Conservation (phyloP, 2,329 filamentous ascomycete species). For the Pochonia chlamydosporia region DNA sequence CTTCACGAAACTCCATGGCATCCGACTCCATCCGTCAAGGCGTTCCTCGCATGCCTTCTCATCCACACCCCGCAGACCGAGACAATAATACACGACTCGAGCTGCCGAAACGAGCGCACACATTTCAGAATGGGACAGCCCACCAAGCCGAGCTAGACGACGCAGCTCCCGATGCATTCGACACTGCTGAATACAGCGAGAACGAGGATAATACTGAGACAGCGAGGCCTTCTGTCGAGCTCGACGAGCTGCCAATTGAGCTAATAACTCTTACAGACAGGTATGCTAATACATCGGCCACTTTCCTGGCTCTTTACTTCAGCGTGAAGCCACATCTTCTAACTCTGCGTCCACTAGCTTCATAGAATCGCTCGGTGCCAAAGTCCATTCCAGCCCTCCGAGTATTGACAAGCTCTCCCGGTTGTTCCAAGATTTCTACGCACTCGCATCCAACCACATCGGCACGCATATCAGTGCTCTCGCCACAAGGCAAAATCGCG, state of each 20-base stretch:
- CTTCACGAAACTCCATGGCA: slow-evolving; percentile 23
- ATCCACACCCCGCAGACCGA: slow-evolving; percentile 18
- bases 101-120: slow-evolving; percentile 39
- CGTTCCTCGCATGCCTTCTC: slow-evolving; percentile 24
- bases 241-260: slow-evolving; percentile 91
- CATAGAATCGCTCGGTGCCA: slow-evolving; percentile 81
- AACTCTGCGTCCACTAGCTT: slow-evolving; percentile 51
- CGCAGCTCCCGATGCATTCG: slow-evolving; percentile 41
- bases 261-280: slow-evolving; percentile 84
- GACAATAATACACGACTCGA: slow-evolving; percentile 25
- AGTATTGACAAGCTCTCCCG: slow-evolving; percentile 75
- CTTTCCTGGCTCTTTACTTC: background rate
- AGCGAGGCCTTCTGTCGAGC: slow-evolving; percentile 57
- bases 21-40: slow-evolving; percentile 23
- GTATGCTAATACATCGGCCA: slow-evolving; percentile 37
- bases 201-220: slow-evolving; percentile 41
- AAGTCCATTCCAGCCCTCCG: slow-evolving; percentile 77
- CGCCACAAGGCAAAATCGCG: slow-evolving; percentile 67
- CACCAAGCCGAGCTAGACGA: slow-evolving; percentile 14
- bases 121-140: slow-evolving; percentile 34
- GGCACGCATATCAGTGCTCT: slow-evolving; percentile 80
- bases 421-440: slow-evolving; percentile 95
- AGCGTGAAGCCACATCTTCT: background rate
- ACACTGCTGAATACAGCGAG: slow-evolving; percentile 34
- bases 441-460: slow-evolving; percentile 72